Conservation (phyloP, 208 protist genomes). For the Leishmania braziliensis region DNA sequence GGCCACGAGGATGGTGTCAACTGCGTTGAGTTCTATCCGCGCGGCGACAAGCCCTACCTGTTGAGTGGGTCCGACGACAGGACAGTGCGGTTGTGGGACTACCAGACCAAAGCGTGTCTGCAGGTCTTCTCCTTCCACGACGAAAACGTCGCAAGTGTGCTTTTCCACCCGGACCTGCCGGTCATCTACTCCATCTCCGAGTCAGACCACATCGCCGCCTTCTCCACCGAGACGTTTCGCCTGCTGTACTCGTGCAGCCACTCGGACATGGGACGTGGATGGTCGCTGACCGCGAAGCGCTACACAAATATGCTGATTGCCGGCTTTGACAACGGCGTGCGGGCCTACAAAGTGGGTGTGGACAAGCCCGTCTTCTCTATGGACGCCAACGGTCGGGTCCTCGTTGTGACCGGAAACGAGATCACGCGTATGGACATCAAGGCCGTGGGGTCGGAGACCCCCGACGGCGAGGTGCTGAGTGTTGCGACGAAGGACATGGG, state of each 20-base stretch:
- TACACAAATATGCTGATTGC: constrained; percentile 89
- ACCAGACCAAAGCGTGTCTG: constrained; percentile 97
- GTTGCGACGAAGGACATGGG: constrained; percentile 95
- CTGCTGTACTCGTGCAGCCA: constrained; percentile 96
- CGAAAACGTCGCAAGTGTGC: constrained; percentile 95
- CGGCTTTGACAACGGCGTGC: constrained; percentile 92
- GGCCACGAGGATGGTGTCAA: constrained; percentile 99
- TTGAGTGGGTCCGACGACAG: constrained; percentile 97
- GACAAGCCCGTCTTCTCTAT: constrained; percentile 97
- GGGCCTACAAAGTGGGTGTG: constrained; percentile 92
- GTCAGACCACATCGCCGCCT: constrained; percentile 94
- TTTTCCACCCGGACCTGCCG: constrained; percentile 98
- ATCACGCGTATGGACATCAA: constrained; percentile 92
- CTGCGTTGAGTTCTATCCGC: constrained; percentile 97
- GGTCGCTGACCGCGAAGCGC: constrained; percentile 88
- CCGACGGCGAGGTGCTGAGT: constrained; percentile 76
- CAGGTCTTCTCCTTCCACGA: constrained; percentile 97
- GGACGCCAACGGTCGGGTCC: constrained; percentile 96
- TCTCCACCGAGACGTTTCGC: constrained; percentile 96
- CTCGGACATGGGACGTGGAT: constrained; percentile 93
- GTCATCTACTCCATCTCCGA: constrained; percentile 97
- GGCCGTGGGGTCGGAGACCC: constrained; percentile 41
- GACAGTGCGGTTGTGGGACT: constrained; percentile 98
- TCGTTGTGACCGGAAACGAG: constrained; percentile 96
- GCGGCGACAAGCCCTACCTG: constrained; percentile 98